These are phyloP conservation scores for Glycine soja DNA, from an alignment of 306 rosid genomes.

Conservation along the genomic window DNA sequence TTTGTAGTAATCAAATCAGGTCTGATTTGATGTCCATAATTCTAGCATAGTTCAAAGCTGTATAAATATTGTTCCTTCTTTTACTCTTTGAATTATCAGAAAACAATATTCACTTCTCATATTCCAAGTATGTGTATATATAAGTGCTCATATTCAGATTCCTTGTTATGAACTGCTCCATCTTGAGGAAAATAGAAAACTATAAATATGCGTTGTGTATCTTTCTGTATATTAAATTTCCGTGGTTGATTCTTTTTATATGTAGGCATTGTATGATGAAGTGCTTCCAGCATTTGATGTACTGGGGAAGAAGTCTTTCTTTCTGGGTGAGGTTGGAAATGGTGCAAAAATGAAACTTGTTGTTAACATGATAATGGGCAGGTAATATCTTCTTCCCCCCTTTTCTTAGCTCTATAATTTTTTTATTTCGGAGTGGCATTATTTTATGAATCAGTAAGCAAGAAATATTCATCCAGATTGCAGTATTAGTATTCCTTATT, in stretches of 20 bases:
- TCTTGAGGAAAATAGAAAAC: too few relatives aligned
- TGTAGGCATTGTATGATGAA: constrained; percentile 73
- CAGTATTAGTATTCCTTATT: constrained; percentile 12
- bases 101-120: not conserved
- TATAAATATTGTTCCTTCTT: not conserved
- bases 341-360: constrained; percentile 98
- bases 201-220: too few relatives aligned
- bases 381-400: constrained; percentile 54
- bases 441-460: constrained; percentile 32
- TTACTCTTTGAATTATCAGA: not conserved
- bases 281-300: constrained; percentile 72
- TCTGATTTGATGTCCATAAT: not conserved
- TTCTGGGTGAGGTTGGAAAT: constrained; percentile 88
- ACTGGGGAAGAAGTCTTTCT: constrained; percentile 86
- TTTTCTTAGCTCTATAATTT: not conserved
- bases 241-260: constrained; percentile 33
- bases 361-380: constrained; percentile 98
- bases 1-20: not conserved
- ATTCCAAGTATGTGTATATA: not conserved
- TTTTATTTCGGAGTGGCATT: not conserved
- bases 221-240: constrained; percentile 8
- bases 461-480: constrained; percentile 22
- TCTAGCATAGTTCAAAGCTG: not conserved
- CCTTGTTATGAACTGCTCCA: too few relatives aligned
- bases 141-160: too few relatives aligned